Evolutionary conservation across 495 filamentous ascomycete species (phyloP).

Genomic region (Astrocystis sublimbata): DNA sequence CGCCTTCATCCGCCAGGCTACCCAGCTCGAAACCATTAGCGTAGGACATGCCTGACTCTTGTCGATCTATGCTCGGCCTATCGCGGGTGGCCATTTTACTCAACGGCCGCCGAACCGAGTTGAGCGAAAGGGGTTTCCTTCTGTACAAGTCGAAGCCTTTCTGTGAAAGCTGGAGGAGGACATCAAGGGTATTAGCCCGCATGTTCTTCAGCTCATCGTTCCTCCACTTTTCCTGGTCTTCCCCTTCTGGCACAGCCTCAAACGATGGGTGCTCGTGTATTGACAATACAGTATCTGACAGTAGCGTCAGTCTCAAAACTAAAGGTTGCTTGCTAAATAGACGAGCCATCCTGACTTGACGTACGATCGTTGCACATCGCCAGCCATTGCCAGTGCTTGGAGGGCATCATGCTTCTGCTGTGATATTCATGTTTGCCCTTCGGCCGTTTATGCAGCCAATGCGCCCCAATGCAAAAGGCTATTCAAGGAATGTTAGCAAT

Average conservation of each 20-base stretch:
- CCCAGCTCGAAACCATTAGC: slow-evolving; percentile 22
- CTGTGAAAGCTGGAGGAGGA: slow-evolving; percentile 69
- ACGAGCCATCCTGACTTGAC: too few relatives aligned
- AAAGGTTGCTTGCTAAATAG: neutral
- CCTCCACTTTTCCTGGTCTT: slow-evolving; percentile 35
- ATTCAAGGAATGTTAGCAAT: slow-evolving; percentile 6
- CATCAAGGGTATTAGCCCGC: slow-evolving; percentile 67
- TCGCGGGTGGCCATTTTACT: slow-evolving; percentile 28
- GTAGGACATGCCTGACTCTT: slow-evolving; percentile 26
- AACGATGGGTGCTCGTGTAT: slow-evolving; percentile 72
- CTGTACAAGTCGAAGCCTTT: slow-evolving; percentile 38
- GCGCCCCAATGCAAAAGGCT: slow-evolving; percentile 83
- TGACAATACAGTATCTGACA: slow-evolving; percentile 69
- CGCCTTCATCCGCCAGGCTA: slow-evolving; percentile 53
- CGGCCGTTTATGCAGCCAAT: slow-evolving; percentile 66
- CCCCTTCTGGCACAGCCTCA: slow-evolving; percentile 30
- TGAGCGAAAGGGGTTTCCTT: slow-evolving; percentile 51
- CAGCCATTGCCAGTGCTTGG: slow-evolving; percentile 70
- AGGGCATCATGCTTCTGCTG: slow-evolving; percentile 32
- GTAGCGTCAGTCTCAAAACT: slow-evolving; percentile 13
- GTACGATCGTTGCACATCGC: slow-evolving; percentile 77
- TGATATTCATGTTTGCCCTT: slow-evolving; percentile 22
- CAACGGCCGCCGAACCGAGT: slow-evolving; percentile 37
- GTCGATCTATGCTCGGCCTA: slow-evolving; percentile 28
- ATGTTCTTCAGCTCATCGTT: slow-evolving; percentile 51